phyloP scores from a whole-genome alignment of 257 asterid genomes.

The Penstemon davidsonii region DNA sequence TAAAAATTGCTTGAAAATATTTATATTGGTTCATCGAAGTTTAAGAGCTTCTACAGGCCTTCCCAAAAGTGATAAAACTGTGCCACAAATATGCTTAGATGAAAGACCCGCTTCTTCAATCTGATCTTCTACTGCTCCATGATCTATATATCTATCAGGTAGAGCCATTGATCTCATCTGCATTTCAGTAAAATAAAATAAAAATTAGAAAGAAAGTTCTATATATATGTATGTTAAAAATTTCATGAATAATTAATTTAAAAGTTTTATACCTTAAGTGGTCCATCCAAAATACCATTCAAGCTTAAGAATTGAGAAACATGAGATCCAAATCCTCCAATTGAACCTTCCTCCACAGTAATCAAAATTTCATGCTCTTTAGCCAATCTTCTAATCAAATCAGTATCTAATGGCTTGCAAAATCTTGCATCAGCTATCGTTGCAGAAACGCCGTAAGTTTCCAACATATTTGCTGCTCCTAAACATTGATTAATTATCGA shows the following conservation, averaged over 20 bases:
- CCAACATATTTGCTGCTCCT: slow-evolving; percentile 56
- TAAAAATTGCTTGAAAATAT: too few relatives aligned
- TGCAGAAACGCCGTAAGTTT: slow-evolving; percentile 35
- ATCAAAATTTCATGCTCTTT: slow-evolving; percentile 66
- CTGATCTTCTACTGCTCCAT: slow-evolving; percentile 75
- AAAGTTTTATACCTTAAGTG: slow-evolving; percentile 51
- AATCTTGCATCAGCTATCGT: slow-evolving; percentile 79
- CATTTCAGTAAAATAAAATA: slow-evolving; percentile 15
- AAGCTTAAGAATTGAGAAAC: slow-evolving; percentile 64
- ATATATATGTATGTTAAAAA: neutral
- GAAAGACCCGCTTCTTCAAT: slow-evolving; percentile 77
- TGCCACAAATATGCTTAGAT: slow-evolving; percentile 60
- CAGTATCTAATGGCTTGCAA: slow-evolving; percentile 76
- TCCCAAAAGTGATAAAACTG: slow-evolving; percentile 62
- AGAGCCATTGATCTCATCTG: slow-evolving; percentile 79
- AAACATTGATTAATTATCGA: slow-evolving; percentile 62
- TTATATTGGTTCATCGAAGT: slow-evolving; percentile 27
- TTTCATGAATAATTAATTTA: neutral
- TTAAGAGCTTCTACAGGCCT: slow-evolving; percentile 57
- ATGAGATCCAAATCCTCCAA: slow-evolving; percentile 86
- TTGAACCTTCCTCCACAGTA: slow-evolving; percentile 79
- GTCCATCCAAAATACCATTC: slow-evolving; percentile 65
- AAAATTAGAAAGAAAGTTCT: neutral
- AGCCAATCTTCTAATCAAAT: slow-evolving; percentile 52
- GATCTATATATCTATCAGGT: slow-evolving; percentile 77